A percentile compares a stretch with the other conserved stretches of the same genome.
phyloP scores from a whole-genome alignment of 257 asterid genomes.

The Gynochthodes officinalis region DNA sequence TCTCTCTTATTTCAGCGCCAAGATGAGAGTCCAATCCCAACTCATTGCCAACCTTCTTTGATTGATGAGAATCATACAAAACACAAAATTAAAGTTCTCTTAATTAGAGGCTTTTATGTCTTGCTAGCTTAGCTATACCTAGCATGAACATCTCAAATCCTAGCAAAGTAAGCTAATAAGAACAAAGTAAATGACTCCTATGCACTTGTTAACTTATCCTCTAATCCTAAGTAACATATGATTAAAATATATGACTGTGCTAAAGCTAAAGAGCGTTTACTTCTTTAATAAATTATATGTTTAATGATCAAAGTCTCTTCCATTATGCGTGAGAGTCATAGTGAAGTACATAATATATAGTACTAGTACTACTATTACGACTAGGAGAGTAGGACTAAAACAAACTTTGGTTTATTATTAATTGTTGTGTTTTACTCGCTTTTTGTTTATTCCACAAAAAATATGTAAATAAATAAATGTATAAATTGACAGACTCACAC shows the following conservation, averaged over 20 bases:
- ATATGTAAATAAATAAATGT: background rate
- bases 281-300: too few relatives aligned
- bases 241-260: conserved; percentile 6
- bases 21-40: conserved; percentile 26
- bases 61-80: conserved; percentile 19
- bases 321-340: conserved; percentile 32
- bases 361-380: background rate
- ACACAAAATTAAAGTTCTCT: background rate
- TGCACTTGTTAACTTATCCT: conserved; percentile 26
- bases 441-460: background rate
- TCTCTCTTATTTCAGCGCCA: conserved; percentile 22
- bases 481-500: conserved; percentile 20
- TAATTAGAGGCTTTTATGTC: background rate
- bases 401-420: background rate
- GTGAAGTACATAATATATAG: conserved; percentile 28
- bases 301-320: too few relatives aligned
- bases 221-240: conserved; percentile 10
- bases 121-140: background rate
- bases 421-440: background rate
- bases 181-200: too few relatives aligned
- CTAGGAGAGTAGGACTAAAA: background rate
- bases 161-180: background rate
- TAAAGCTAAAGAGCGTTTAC: conserved; percentile 6
- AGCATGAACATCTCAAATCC: conserved; percentile 2
- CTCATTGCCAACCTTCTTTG: conserved; percentile 26